Percentiles rank a stretch among this genome's conserved stretches.
Conservation (phyloP, 176 grass and related monocot species). For the Rhynchospora pubera region DNA sequence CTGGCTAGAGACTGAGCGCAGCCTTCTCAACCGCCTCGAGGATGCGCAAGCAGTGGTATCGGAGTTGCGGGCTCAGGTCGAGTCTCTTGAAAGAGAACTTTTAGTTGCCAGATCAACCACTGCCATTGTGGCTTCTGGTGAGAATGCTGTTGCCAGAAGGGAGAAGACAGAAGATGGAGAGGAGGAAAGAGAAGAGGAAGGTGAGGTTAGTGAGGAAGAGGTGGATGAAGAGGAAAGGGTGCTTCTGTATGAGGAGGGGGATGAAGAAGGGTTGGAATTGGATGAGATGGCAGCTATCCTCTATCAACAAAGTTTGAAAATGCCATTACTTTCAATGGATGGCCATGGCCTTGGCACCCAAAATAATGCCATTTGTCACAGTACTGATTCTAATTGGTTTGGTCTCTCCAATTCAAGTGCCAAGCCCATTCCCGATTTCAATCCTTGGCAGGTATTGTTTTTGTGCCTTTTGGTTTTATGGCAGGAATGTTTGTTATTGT, state of each 20-base stretch:
- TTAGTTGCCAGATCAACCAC: slow-evolving; percentile 47
- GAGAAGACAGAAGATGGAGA: neutral
- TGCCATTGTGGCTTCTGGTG: slow-evolving; percentile 31
- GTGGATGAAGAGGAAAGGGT: neutral
- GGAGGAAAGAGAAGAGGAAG: neutral
- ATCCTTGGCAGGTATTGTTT: slow-evolving; percentile 12
- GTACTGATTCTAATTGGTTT: neutral
- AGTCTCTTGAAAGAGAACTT: slow-evolving; percentile 60
- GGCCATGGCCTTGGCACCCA: neutral
- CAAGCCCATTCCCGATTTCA: neutral
- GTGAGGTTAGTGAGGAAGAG: slow-evolving; percentile 11
- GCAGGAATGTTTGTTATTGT: neutral
- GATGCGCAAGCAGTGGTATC: slow-evolving; percentile 37
- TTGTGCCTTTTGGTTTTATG: neutral
- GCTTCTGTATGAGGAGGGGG: neutral
- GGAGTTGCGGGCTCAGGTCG: slow-evolving; percentile 29
- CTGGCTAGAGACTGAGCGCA: slow-evolving; percentile 61
- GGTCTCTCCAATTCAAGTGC: neutral
- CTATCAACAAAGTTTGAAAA: neutral
- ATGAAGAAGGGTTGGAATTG: slow-evolving; percentile 28
- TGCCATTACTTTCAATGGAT: neutral
- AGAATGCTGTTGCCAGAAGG: neutral
- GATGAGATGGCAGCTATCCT: slow-evolving; percentile 17
- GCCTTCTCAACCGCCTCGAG: slow-evolving; percentile 44
- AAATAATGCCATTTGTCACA: neutral